These are phyloP conservation scores for Solanum lycopersicoides DNA, from an alignment of 257 asterid genomes.

Conservation along the genomic window DNA sequence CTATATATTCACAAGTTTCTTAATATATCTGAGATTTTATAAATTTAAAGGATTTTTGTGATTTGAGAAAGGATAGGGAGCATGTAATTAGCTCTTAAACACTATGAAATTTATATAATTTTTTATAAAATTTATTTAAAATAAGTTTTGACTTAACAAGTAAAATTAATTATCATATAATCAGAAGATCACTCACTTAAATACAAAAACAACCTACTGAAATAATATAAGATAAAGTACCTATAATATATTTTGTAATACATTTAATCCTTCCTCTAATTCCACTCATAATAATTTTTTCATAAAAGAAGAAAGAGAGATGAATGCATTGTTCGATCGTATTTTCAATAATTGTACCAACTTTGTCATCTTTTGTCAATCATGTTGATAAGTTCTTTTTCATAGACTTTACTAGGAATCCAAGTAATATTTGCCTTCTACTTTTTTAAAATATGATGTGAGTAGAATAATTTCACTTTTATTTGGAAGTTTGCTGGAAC, in stretches of 20 bases:
- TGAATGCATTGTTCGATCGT: neutral
- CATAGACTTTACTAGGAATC: neutral
- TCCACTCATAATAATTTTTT: neutral
- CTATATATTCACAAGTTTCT: too few relatives aligned
- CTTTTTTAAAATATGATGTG: neutral
- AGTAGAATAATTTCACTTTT: neutral
- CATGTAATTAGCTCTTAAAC: neutral
- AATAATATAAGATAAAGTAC: too few relatives aligned
- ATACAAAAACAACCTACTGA: neutral
- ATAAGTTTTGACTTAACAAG: neutral
- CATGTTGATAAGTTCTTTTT: neutral
- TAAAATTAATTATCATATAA: neutral
- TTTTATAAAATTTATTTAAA: neutral
- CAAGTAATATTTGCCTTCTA: neutral
- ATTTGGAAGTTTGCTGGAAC: neutral
- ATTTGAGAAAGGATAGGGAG: neutral
- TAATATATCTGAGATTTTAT: neutral
- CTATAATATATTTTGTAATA: neutral
- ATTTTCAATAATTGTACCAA: neutral
- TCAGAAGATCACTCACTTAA: neutral
- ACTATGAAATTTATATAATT: neutral
- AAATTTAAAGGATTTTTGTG: too few relatives aligned
- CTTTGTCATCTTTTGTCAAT: neutral
- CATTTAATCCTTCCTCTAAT: neutral
- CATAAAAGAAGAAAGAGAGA: neutral